Conservation (phyloP, 257 asterid genomes). For the Capsicum chinense region DNA sequence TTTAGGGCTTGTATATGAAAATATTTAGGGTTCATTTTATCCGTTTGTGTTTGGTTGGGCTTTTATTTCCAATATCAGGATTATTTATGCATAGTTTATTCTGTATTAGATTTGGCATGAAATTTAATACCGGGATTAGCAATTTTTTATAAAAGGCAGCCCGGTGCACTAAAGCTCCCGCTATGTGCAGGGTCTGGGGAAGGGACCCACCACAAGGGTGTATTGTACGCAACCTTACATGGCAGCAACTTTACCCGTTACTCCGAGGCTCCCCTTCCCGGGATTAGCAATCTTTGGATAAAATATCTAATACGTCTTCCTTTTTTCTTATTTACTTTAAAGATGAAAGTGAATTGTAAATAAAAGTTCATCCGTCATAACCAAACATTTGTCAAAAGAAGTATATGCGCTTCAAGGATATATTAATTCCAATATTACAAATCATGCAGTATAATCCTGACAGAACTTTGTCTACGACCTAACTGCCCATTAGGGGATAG, state of each 20-base stretch:
- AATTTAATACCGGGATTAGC: background rate
- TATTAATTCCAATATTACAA: background rate
- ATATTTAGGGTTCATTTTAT: background rate
- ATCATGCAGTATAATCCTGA: background rate
- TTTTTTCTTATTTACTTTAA: background rate
- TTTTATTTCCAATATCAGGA: slow-evolving; percentile 3
- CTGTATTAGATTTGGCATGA: slow-evolving; percentile 4
- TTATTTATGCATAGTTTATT: background rate
- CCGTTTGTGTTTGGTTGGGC: background rate
- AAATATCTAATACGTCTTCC: background rate
- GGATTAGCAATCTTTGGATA: slow-evolving; percentile 10
- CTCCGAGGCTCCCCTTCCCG: background rate
- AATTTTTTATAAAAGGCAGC: no score
- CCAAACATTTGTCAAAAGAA: background rate
- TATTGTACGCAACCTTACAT: no score
- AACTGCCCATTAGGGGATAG: background rate
- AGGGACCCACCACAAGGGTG: no score
- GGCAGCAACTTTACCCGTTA: no score
- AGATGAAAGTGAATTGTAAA: background rate
- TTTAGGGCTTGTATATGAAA: slow-evolving; percentile 13
- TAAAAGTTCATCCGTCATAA: background rate
- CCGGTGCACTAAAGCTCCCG: no score
- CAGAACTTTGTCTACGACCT: background rate
- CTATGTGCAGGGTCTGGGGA: no score
- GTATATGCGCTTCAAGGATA: background rate